Conservation (phyloP, 2,329 filamentous ascomycete species). For the Albophoma yamanashiensis region DNA sequence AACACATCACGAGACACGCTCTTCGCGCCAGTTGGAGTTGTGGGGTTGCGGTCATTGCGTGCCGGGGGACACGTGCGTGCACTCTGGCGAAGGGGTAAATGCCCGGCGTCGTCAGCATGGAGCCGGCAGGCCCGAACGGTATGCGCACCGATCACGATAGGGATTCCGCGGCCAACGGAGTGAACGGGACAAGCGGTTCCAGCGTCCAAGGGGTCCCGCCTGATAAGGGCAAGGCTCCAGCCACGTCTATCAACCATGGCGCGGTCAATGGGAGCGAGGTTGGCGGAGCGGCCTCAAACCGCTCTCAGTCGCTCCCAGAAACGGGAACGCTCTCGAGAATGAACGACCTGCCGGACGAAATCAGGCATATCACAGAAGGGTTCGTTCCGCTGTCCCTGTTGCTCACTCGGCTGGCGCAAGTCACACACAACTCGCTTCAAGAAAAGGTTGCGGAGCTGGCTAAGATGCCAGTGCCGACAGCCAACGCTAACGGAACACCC, state of each 20-base stretch:
- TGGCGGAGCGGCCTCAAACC: slow-evolving; percentile 7
- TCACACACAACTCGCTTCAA: slow-evolving; percentile 68
- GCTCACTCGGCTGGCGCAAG: slow-evolving; percentile 69
- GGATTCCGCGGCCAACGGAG: slow-evolving; percentile 31
- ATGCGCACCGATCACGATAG: slow-evolving; percentile 46
- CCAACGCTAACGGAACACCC: slow-evolving; percentile 39
- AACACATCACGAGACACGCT: slow-evolving; percentile 3
- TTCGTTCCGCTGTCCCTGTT: slow-evolving; percentile 69
- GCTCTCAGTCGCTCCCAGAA: slow-evolving; percentile 2
- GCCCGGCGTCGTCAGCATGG: slow-evolving; percentile 45
- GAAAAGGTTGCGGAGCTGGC: slow-evolving; percentile 61
- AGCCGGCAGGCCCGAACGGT: slow-evolving; percentile 41
- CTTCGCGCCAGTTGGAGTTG: slow-evolving; percentile 8
- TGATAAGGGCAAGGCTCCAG: slow-evolving; percentile 21
- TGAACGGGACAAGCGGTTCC: slow-evolving; percentile 25
- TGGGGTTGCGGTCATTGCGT: slow-evolving; percentile 2
- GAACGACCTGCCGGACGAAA: slow-evolving; percentile 50
- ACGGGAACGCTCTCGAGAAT: slow-evolving; percentile 20
- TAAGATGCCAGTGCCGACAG: slow-evolving; percentile 48
- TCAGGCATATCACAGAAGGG: slow-evolving; percentile 61
- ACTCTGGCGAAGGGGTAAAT: slow-evolving; percentile 20
- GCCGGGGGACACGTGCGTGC: slow-evolving; percentile 6
- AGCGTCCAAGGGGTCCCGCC: slow-evolving; percentile 12
- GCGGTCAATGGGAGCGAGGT: slow-evolving; percentile 16
- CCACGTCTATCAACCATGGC: slow-evolving; percentile 4